Conservation (phyloP, 805 yeast genomes). For the Candida ovalis region DNA sequence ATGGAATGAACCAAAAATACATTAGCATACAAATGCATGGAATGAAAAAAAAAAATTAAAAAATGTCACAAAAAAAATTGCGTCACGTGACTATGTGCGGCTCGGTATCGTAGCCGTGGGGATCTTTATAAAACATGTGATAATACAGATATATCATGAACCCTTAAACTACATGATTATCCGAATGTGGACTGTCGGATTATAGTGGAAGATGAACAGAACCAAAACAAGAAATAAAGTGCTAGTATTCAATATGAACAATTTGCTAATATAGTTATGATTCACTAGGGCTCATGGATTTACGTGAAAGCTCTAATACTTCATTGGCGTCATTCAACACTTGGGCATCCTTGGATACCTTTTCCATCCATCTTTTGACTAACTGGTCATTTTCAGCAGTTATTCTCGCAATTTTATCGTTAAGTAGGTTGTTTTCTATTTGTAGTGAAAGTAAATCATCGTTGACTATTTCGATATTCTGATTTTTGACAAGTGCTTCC, state of each 20-base stretch:
- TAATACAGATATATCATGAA: no score
- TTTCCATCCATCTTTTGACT: slow-evolving; percentile 41
- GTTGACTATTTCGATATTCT: slow-evolving; percentile 44
- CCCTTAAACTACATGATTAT: no score
- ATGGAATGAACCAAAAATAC: neutral
- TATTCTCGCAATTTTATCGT: slow-evolving; percentile 29
- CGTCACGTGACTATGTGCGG: neutral
- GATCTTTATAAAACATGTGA: neutral
- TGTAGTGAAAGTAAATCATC: slow-evolving; percentile 47
- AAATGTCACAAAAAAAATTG: neutral
- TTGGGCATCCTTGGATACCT: slow-evolving; percentile 40
- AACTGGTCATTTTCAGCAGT: slow-evolving; percentile 36
- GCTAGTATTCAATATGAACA: no score
- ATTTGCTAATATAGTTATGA: neutral
- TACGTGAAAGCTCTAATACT: slow-evolving; percentile 19
- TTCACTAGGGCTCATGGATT: slow-evolving; percentile 10
- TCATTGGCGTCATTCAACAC: slow-evolving; percentile 39
- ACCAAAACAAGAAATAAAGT: neutral
- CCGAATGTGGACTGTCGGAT: no score
- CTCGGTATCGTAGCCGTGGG: neutral
- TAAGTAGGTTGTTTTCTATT: slow-evolving; percentile 46
- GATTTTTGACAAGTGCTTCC: slow-evolving; percentile 36
- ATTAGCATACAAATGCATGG: neutral
- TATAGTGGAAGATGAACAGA: no score
- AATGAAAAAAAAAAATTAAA: neutral